A percentile compares a stretch with the other conserved stretches of the same genome.
Evolutionary conservation across 352 stramenopile species (phyloP).

Genomic region (Globisporangium ultimum): DNA sequence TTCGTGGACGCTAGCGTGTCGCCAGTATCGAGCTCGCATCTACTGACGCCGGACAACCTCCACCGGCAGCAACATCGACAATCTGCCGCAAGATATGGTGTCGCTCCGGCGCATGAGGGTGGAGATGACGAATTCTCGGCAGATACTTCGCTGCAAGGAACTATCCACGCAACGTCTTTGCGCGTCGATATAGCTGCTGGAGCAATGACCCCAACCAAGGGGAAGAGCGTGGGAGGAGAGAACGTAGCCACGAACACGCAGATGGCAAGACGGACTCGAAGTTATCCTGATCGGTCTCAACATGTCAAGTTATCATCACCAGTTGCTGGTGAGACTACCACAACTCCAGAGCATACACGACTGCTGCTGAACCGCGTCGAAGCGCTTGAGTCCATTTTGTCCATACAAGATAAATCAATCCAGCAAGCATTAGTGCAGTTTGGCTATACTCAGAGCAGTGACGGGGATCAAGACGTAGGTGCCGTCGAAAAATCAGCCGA

Average conservation of each 20-base stretch:
- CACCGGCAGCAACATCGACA: not conserved
- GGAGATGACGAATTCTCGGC: not conserved
- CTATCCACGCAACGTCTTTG: not conserved
- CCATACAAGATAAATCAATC: conserved; percentile 56
- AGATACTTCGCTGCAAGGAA: not conserved
- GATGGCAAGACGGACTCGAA: not conserved
- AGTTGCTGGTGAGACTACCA: not conserved
- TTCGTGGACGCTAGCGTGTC: conserved; percentile 7
- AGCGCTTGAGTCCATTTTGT: conserved; percentile 54
- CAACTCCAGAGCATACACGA: conserved; percentile 1
- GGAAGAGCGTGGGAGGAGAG: not conserved
- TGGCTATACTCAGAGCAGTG: conserved; percentile 8
- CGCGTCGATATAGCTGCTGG: conserved; percentile 8
- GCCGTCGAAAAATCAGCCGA: conserved; percentile 15
- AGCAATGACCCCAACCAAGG: conserved; percentile 3
- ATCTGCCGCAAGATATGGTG: not conserved
- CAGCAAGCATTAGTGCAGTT: conserved; percentile 27
- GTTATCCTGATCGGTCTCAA: not conserved
- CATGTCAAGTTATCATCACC: not conserved
- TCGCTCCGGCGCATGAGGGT: not conserved
- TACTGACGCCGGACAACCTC: conserved; percentile 12
- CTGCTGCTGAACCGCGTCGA: conserved; percentile 45
- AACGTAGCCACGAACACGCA: not conserved
- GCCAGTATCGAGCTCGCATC: conserved; percentile 4
- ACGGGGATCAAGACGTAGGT: conserved; percentile 10